Base-by-base conservation (phyloP, 306 rosid species). In the Acacia crassicarpa region DNA sequence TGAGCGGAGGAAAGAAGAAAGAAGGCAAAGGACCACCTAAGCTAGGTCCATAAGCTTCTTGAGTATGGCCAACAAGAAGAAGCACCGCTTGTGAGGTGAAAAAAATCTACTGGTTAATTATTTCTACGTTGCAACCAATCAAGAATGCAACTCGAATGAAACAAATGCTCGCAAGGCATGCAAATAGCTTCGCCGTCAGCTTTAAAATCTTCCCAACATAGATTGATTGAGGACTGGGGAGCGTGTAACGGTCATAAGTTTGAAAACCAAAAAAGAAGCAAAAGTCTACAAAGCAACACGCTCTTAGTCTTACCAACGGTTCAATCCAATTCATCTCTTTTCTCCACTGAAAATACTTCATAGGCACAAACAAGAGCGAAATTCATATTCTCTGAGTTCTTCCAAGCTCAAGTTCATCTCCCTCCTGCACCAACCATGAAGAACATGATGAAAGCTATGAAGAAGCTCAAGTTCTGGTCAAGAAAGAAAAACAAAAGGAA, bases 381-480 rank as follows among this genome's bases (percentile, higher is more conserved):
- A 62, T 46, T 74, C 56, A 62, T 38, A 68, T 38, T 17, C 19
- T 40, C 2, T 45, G 35, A 0, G 35, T 32, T 5, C 12, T 32
- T 67, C 73, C 73, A 49, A 44, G 54, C 27, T 56, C 62, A n/a
- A 33, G 71, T 43, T 48, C n/a, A 59, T 32, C 9, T n/a, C 49
- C 40, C 20, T 58, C 9, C 40, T 74, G 33, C 44, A 51, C 43
- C 49, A 41, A 38, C 35, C 73, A 79, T 77, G 87, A 85, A 62
- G 63, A 91, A 79, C 74, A 32, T 91, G 80, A 81, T 92, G 33
- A 89, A 89, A 78, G 85, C 90, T 49, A 79, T 85, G 81, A 92
- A 91, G 88, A 92, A 86, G 84, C 91, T 91, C 67, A 91, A 87
- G 74, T 62, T 85, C 8, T 92, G 97, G 94, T 51, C 91, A 27